Evolutionary conservation across 2,329 filamentous ascomycete species (phyloP).

Genomic region (Fusarium pilosicola): DNA sequence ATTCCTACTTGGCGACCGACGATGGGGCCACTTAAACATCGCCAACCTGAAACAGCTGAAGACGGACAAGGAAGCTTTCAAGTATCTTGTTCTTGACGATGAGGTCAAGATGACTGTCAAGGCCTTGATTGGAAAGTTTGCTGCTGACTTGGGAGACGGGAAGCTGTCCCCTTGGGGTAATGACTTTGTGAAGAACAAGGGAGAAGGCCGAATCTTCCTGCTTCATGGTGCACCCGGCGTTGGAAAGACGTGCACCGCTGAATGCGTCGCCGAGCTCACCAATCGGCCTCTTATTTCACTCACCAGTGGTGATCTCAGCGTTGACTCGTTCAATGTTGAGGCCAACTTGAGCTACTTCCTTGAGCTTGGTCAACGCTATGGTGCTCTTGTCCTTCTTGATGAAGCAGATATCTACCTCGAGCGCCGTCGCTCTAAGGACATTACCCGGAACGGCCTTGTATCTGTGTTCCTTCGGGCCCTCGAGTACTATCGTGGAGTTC

Average conservation of each 20-base stretch:
- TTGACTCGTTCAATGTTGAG: slow-evolving; percentile 53
- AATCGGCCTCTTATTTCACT: slow-evolving; percentile 62
- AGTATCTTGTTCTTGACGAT: slow-evolving; percentile 60
- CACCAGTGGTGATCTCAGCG: slow-evolving; percentile 60
- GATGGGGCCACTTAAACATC: slow-evolving; percentile 57
- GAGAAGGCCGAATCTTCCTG: slow-evolving; percentile 61
- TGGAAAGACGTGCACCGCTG: slow-evolving; percentile 67
- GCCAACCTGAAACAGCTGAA: slow-evolving; percentile 53
- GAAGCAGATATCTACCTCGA: slow-evolving; percentile 71
- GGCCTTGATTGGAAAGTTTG: slow-evolving; percentile 59
- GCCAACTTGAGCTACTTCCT: slow-evolving; percentile 59
- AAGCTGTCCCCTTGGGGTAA: slow-evolving; percentile 56
- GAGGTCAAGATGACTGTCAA: slow-evolving; percentile 60
- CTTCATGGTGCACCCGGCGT: slow-evolving; percentile 65
- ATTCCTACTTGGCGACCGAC: slow-evolving; percentile 57
- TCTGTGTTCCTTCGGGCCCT: slow-evolving; percentile 61
- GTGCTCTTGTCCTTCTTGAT: slow-evolving; percentile 65
- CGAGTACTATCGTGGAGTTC: slow-evolving; percentile 61
- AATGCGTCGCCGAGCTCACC: slow-evolving; percentile 63
- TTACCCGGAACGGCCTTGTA: slow-evolving; percentile 59
- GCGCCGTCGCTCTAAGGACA: slow-evolving; percentile 56
- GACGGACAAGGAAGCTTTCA: slow-evolving; percentile 60
- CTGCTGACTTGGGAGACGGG: slow-evolving; percentile 49
- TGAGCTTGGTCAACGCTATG: slow-evolving; percentile 59
- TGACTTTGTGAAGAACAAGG: slow-evolving; percentile 62